A percentile compares a stretch with the other conserved stretches of the same genome.
Evolutionary conservation across 75 land plant species (phyloP).

Genomic region (Pseudotsuga menziesii): DNA sequence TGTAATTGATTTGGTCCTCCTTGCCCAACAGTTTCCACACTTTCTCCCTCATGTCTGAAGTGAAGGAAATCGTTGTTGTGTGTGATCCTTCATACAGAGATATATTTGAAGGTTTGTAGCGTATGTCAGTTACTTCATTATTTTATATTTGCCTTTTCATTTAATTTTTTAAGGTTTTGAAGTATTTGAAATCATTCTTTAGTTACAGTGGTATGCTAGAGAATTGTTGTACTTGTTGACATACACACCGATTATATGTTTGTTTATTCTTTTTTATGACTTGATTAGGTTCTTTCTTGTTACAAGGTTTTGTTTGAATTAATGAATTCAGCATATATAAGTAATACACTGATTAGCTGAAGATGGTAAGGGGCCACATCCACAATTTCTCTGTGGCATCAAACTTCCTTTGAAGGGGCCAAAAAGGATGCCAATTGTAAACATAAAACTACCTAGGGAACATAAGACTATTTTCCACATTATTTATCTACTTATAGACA

Average conservation of each 20-base stretch:
- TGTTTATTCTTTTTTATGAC: too few species aligned
- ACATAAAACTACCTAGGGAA: too few species aligned
- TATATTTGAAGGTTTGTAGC: conserved; percentile 77
- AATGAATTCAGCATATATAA: background rate
- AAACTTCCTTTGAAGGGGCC: background rate
- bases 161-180: background rate
- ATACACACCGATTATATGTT: background rate
- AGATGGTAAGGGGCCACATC: background rate
- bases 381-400: background rate
- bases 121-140: background rate
- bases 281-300: background rate
- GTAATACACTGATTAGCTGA: background rate
- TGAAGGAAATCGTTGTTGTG: conserved; percentile 94
- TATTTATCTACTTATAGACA: too few species aligned
- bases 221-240: background rate
- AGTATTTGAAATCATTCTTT: background rate
- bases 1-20: background rate
- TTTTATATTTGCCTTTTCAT: background rate
- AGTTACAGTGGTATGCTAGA: background rate
- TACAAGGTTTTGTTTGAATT: background rate
- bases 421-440: too few species aligned
- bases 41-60: conserved; percentile 70
- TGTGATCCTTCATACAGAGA: conserved; percentile 95
- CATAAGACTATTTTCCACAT: too few species aligned
- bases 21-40: conserved; percentile 73